Evolutionary conservation across 2,329 filamentous ascomycete genomes (phyloP).

Genomic region (Sclerotinia sclerotiorum): DNA sequence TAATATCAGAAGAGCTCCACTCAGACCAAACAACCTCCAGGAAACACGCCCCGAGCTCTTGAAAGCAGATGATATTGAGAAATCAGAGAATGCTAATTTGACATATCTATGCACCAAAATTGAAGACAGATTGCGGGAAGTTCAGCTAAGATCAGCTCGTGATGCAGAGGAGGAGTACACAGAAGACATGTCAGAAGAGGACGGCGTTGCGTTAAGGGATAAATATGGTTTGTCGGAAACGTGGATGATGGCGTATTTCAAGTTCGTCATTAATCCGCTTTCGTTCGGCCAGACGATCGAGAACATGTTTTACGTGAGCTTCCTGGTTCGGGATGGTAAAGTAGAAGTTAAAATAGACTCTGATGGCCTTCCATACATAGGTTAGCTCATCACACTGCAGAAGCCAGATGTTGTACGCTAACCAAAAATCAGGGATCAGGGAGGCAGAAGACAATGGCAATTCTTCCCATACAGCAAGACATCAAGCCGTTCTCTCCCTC

Average conservation of each 20-base stretch:
- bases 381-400: constrained; percentile 54
- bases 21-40: constrained; percentile 65
- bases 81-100: constrained; percentile 75
- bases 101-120: constrained; percentile 79
- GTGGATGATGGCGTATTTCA: constrained; percentile 75
- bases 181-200: constrained; percentile 49
- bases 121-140: constrained; percentile 56
- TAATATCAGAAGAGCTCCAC: constrained; percentile 64
- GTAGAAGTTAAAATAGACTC: constrained; percentile 73
- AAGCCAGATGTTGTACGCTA: constrained; percentile 31
- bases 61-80: constrained; percentile 67
- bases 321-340: constrained; percentile 83
- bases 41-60: constrained; percentile 80
- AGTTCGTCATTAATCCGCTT: constrained; percentile 83
- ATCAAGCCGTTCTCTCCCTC: constrained; percentile 85
- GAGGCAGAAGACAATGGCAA: constrained; percentile 15
- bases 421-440: constrained; percentile 23
- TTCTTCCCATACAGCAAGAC: constrained; percentile 48
- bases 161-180: constrained; percentile 46
- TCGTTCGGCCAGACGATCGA: constrained; percentile 95
- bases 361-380: constrained; percentile 71
- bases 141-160: constrained; percentile 49
- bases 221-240: constrained; percentile 64
- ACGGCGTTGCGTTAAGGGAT: constrained; percentile 56
- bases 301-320: constrained; percentile 95